These are phyloP conservation scores for Termitomyces sp. DNA, from an alignment of 768 basidiomycete species.

Conservation along the genomic window DNA sequence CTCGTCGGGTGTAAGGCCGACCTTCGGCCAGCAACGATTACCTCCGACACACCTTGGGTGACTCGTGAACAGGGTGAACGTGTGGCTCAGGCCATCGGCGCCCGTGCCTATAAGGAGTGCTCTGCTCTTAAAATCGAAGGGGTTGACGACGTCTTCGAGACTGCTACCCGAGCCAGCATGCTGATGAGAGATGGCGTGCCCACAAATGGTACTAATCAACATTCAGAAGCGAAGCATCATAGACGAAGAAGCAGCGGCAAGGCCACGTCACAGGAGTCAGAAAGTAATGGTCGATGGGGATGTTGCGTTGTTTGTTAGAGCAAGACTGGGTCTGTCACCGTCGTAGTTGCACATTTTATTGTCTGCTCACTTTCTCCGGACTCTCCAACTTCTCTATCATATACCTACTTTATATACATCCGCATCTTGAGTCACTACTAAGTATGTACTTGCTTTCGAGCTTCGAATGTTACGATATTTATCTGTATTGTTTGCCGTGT, in stretches of 20 bases:
- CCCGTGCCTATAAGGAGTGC: slow-evolving; percentile 92
- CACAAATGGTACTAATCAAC: slow-evolving; percentile 30
- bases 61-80: slow-evolving; percentile 77
- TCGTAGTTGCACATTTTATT: not conserved
- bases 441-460: slow-evolving; percentile 12
- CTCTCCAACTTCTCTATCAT: slow-evolving; percentile 17
- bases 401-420: slow-evolving; percentile 21
- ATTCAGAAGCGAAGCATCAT: slow-evolving; percentile 39
- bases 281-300: slow-evolving; percentile 49
- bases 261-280: slow-evolving; percentile 33
- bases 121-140: slow-evolving; percentile 87
- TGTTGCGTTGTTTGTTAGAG: slow-evolving; percentile 68
- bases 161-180: slow-evolving; percentile 95
- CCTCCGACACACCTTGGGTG: slow-evolving; percentile 46
- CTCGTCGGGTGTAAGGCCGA: slow-evolving; percentile 97
- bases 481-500: not conserved
- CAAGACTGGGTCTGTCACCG: not conserved
- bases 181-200: slow-evolving; percentile 84
- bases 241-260: slow-evolving; percentile 50
- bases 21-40: slow-evolving; percentile 57
- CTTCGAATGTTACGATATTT: slow-evolving; percentile 1
- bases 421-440: slow-evolving; percentile 22
- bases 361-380: slow-evolving; percentile 15
- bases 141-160: slow-evolving; percentile 96
- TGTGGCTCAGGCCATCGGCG: slow-evolving; percentile 80